Evolutionary conservation across 306 rosid species (phyloP), one percentile per base, ranked within the genome.

Genomic region (Castanopsis chinensis): DNA sequence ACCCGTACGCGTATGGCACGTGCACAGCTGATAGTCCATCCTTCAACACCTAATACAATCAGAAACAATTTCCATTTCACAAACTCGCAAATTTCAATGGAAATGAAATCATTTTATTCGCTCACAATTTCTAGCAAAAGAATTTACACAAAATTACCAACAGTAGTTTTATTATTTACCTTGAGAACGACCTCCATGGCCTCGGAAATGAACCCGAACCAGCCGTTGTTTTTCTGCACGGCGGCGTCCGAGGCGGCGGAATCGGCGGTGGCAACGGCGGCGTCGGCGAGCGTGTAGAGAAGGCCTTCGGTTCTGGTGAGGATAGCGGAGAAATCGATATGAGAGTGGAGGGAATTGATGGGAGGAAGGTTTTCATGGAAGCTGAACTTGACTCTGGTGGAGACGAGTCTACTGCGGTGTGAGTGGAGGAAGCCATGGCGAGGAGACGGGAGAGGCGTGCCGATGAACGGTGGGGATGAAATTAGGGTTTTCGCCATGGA

Each of bases 121-220:
- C 30, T 53, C 27, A 45, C 76, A 37, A 11, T 65, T 7, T 63
- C 59, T 54, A 32, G 25, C 64, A 56, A 54, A 77, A 67, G 2
- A 2, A 41, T 41, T 8, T 18, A 18, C 71, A 19, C 51, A 33
- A 33, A 8, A 41, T 1, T 3, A 67, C 51, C 51, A 19, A 19
- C 32, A 21, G 25, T 0, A 41, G 45, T 41, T 41, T 37, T 41
- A 49, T 49, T 5, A 58, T 73, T 65, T 79, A 94, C 99, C 94
- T 95, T 95, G 63, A 95, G 99, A 74, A 96, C 92, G 55, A 83
- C 69, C 76, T 96, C 99, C 99, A 96, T 96, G 83, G 32, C 86
- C 3, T 96, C 98, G 67, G 99, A 93, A 63, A 96, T 93, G 72
- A 96, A 96, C 0, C 96, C 91, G 72, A 96, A 96, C 99, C 99